Evolutionary conservation across 257 asterid species (phyloP), one percentile per base, ranked within the genome.

Genomic region (Marsdenia floribunda): DNA sequence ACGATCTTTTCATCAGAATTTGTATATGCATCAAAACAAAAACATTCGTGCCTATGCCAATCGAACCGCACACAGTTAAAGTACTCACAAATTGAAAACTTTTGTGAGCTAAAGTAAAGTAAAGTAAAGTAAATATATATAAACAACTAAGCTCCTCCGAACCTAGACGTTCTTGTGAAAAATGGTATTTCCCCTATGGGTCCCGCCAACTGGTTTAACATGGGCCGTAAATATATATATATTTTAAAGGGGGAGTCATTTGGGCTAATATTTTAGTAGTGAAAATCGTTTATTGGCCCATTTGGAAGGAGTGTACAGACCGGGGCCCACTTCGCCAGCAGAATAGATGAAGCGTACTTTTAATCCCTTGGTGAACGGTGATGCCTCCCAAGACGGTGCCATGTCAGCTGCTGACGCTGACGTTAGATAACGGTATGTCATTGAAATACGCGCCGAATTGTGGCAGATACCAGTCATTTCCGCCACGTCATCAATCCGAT

Each of bases 351-450:
- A 47, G 11, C 58, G 0, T 29, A 63, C 29, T 16, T 59, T 35
- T 2, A n/a, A 37, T 15, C 70, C 71, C 29, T 29, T 18, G 33
- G 33, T 29, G 33, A 29, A 29, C 6, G n/a, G 40, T 71, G 83
- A 60, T 73, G 77, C 33, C 29, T 60, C 70, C 81, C 83, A 78
- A 76, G 87, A 73, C 74, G 83, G 75, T 79, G 86, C 87, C 86
- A 75, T 71, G 79, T 86, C 85, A 80, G 77, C 72, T 74, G 59
- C 71, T 76, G 78, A 54, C 54, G 42, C 67, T 79, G 83, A 78
- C 71, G 79, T 53, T 52, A 69, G 79, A 76, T 61, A 85, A 82
- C 87, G 78, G 85, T 77, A 65, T 87, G 58, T 74, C 76, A 46
- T 86, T 80, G 82, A 80, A 65, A 38, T 3, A 57, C 65, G 86